Evolutionary conservation across 192 early-diverging fungal genomes (phyloP), one percentile per base, ranked within the genome.

Genomic region (Pilobolus umbonatus): DNA sequence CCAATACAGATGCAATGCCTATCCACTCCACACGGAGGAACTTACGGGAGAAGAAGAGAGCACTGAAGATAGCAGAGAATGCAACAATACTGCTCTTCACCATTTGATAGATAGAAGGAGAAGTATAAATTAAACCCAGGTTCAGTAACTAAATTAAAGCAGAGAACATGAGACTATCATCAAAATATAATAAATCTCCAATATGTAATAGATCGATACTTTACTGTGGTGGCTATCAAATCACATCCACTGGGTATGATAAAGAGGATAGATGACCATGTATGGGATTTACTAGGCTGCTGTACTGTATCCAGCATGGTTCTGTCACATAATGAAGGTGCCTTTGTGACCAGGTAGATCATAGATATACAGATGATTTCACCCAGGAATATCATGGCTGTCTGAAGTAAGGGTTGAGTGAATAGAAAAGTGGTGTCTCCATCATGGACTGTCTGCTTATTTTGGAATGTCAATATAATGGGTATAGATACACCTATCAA

Each of bases 41-140:
- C 7, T 54, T 44, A 35, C 64, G 55, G 9, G 64, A 57, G 12
- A 65, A 34, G 21, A 65, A 65, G 11, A 65, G 21, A 44, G 30
- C 39, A 51, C 64, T 58, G 19, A 57, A 59, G 5, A 65, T 26
- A 39, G 64, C 64, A 26, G 64, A 65, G 15, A 65, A 52, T 2
- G 56, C 64, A 17, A 58, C 49, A 44, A 65, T 65, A 35, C 64
- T 65, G 35, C 55, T 59, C 38, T 56, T 57, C 48, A 65, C 36
- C 64, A 65, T 65, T 59, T 65, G 64, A 26, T 49, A 65, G 19
- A 65, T 30, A 19, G 64, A 65, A 12, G 64, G 56, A 14, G 64
- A 49, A 24, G 47, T 57, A 45, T 65, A 65, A 51, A 59, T 57
- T 34, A 65, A 38, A 53, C 64, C 64, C 5, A 65, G 6, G 22